phyloP scores from a whole-genome alignment of 2,329 filamentous ascomycete species.

The Fusarium subglutinans region DNA sequence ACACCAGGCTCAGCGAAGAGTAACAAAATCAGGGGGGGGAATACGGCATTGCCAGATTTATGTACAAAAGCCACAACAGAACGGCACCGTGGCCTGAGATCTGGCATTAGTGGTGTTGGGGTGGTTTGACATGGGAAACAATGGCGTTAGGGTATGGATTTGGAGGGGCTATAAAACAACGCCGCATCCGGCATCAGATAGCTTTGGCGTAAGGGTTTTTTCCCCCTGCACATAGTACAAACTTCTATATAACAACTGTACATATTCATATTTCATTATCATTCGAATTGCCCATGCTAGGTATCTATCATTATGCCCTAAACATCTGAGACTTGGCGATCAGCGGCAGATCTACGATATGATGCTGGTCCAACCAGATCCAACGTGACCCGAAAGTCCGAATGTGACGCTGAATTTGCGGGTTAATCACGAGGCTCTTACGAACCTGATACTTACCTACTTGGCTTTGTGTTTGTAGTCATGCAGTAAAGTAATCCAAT shows the following conservation, averaged over 20 bases:
- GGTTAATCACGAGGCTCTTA: slow-evolving; percentile 26
- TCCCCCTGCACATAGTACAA: neutral
- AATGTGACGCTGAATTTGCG: slow-evolving; percentile 25
- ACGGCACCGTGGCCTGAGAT: slow-evolving; percentile 22
- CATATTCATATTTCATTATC: neutral
- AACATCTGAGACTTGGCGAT: slow-evolving; percentile 18
- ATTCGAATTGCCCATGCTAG: neutral
- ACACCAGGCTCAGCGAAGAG: neutral
- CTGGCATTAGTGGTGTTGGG: slow-evolving; percentile 29
- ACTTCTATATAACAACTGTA: neutral
- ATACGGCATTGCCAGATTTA: neutral
- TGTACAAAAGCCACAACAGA: neutral
- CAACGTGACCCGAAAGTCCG: slow-evolving; percentile 13
- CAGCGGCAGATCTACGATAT: slow-evolving; percentile 31
- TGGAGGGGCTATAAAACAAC: slow-evolving; percentile 6
- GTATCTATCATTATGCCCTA: neutral
- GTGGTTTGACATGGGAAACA: slow-evolving; percentile 33
- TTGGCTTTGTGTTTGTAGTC: slow-evolving; percentile 1
- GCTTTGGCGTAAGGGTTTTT: neutral
- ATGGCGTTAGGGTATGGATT: slow-evolving; percentile 25
- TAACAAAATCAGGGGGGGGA: neutral
- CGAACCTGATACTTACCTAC: neutral
- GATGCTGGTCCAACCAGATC: slow-evolving; percentile 2
- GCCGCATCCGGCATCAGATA: slow-evolving; percentile 23
- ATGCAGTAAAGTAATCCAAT: neutral